A percentile compares a stretch with the other conserved stretches of the same genome.
These are phyloP conservation scores for Kondoa subrosea DNA, from an alignment of 768 basidiomycete genomes.

Conservation along the genomic window DNA sequence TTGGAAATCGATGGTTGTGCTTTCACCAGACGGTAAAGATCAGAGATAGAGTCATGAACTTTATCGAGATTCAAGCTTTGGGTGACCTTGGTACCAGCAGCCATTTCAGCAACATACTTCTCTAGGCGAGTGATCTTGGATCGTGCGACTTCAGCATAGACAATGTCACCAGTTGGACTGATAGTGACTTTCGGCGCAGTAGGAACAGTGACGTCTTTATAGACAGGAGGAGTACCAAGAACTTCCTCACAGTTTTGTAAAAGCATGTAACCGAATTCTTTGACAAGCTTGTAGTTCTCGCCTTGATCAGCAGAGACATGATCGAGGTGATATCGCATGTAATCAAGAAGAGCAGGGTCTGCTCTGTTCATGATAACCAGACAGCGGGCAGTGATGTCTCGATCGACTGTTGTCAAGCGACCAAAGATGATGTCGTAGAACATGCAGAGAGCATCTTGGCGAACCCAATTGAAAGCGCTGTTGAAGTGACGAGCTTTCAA, in stretches of 20 bases:
- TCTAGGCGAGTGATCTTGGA: slow-evolving; percentile 94
- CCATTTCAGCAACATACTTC: slow-evolving; percentile 86
- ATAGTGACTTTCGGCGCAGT: slow-evolving; percentile 93
- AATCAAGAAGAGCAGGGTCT: slow-evolving; percentile 72
- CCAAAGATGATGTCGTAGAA: slow-evolving; percentile 98
- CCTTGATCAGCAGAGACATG: slow-evolving; percentile 61
- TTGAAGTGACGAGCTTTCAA: slow-evolving; percentile 96
- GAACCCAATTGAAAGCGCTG: slow-evolving; percentile 98
- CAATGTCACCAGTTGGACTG: slow-evolving; percentile 79
- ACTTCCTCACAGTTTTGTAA: slow-evolving; percentile 84
- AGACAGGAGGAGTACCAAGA: slow-evolving; percentile 64
- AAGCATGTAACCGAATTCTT: slow-evolving; percentile 88
- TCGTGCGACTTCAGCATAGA: slow-evolving; percentile 85
- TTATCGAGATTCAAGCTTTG: slow-evolving; percentile 71
- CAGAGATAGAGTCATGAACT: slow-evolving; percentile 89
- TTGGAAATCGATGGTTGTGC: slow-evolving; percentile 91
- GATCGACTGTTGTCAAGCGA: slow-evolving; percentile 77
- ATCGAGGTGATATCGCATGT: slow-evolving; percentile 93
- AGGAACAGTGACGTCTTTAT: slow-evolving; percentile 97
- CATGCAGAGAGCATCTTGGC: slow-evolving; percentile 85
- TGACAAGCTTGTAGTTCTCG: slow-evolving; percentile 83
- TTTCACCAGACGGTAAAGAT: slow-evolving; percentile 93
- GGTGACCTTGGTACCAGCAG: slow-evolving; percentile 67
- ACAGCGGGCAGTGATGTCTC: slow-evolving; percentile 85
- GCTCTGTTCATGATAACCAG: slow-evolving; percentile 95